Evolutionary conservation across 208 protist species (phyloP).

Genomic region (Polymyxa betae): DNA sequence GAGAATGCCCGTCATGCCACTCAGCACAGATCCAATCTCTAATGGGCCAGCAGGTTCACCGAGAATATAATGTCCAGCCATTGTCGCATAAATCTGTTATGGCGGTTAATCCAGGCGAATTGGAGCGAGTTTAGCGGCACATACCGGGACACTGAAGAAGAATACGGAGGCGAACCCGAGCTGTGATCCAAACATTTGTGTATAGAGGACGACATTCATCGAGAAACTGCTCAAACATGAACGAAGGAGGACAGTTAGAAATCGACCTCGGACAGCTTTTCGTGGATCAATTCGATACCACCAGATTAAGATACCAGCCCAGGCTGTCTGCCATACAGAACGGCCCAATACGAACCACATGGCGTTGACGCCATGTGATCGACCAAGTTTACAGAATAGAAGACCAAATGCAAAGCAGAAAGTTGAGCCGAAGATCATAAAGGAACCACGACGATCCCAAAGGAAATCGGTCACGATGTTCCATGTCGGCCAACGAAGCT

Average conservation of each 20-base stretch:
- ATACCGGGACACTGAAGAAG: conserved; percentile 42
- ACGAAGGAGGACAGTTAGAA: neutral
- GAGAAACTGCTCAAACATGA: conserved; percentile 20
- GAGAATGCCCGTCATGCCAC: conserved; percentile 7
- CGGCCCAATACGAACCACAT: conserved; percentile 40
- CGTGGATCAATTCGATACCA: conserved; percentile 3
- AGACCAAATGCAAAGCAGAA: neutral
- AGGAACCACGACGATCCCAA: neutral
- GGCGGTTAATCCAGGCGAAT: neutral
- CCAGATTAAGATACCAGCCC: neutral
- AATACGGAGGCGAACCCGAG: conserved; percentile 26
- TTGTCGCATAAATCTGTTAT: neutral
- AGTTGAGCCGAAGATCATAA: conserved; percentile 25
- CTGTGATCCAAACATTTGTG: neutral
- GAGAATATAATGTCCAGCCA: neutral
- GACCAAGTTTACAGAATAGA: conserved; percentile 24
- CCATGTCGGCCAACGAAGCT: too few species aligned
- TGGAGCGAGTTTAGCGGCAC: neutral
- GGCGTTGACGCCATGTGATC: neutral
- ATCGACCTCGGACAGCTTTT: neutral
- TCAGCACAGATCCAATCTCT: conserved; percentile 7
- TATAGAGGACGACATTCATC: conserved; percentile 35
- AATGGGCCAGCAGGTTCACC: conserved; percentile 1
- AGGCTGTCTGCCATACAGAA: conserved; percentile 25
- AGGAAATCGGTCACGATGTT: neutral